These are phyloP conservation scores for Nannochloropsis gaditana DNA, from an alignment of 108 stramenopile species.

Conservation along the genomic window DNA sequence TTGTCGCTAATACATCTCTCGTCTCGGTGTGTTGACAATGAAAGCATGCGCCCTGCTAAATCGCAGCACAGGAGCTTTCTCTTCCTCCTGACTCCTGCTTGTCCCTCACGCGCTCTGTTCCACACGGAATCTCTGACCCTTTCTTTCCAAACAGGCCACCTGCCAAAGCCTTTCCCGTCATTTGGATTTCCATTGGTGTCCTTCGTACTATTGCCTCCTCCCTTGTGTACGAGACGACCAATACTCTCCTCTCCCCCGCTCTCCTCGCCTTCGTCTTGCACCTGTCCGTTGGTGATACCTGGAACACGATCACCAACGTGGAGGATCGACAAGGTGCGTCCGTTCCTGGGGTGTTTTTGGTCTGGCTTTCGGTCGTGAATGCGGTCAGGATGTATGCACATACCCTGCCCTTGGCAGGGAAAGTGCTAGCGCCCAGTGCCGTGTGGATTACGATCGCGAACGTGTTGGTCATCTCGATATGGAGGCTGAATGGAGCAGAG, in stretches of 20 bases:
- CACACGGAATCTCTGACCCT: conserved; percentile 53
- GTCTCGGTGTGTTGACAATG: no score
- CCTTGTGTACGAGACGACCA: conserved; percentile 57
- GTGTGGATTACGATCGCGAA: conserved; percentile 48
- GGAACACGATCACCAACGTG: conserved; percentile 91
- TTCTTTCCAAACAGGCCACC: conserved; percentile 65
- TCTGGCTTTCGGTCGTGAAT: conserved; percentile 27
- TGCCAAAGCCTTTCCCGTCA: conserved; percentile 77
- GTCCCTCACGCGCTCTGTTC: no score
- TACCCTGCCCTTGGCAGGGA: conserved; percentile 39
- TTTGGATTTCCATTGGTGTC: conserved; percentile 82
- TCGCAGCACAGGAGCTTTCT: no score
- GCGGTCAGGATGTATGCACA: conserved; percentile 28
- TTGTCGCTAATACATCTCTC: no score
- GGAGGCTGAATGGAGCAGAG: conserved; percentile 46
- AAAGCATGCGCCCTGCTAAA: no score
- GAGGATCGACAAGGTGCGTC: conserved; percentile 72
- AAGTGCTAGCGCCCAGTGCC: conserved; percentile 34
- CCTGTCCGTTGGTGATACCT: conserved; percentile 78
- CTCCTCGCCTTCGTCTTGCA: conserved; percentile 67
- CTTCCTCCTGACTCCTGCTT: no score
- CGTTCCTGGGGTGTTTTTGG: conserved; percentile 41
- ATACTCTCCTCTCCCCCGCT: conserved; percentile 44
- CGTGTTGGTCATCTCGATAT: conserved; percentile 37
- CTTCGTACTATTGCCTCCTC: conserved; percentile 68